Conservation (phyloP, 495 filamentous ascomycete genomes). For the Penicillium canariense region DNA sequence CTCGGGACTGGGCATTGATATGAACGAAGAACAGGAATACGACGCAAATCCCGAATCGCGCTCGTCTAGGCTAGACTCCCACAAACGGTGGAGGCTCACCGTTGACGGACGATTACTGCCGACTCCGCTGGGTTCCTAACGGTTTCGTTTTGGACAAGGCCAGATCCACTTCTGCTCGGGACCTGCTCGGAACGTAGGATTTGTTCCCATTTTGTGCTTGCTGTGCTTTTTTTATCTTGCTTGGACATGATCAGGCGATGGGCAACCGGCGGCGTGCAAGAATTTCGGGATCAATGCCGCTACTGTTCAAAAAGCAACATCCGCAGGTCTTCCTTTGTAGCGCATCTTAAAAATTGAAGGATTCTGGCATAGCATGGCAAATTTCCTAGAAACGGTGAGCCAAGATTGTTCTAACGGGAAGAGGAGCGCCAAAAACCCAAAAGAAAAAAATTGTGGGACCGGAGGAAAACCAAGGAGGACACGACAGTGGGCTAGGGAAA, state of each 20-base stretch:
- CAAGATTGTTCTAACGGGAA: background rate
- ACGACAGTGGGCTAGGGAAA: background rate
- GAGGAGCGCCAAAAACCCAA: background rate
- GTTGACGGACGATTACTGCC: background rate
- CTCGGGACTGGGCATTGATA: background rate
- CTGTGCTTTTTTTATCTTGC: background rate
- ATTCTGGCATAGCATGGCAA: background rate
- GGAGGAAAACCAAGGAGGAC: conserved; percentile 1
- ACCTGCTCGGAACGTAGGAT: conserved; percentile 9
- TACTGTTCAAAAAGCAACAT: background rate
- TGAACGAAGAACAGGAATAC: background rate
- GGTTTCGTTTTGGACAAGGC: conserved; percentile 12
- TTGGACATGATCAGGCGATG: background rate
- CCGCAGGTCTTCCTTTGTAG: too few relatives aligned
- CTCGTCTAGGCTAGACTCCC: background rate
- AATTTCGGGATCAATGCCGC: background rate
- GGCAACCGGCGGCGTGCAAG: background rate
- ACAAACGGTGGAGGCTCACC: conserved; percentile 1
- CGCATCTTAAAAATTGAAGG: background rate
- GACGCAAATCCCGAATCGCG: background rate
- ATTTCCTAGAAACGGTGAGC: background rate
- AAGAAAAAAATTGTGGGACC: conserved; percentile 7
- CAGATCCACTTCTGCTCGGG: conserved; percentile 17
- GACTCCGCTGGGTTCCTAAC: conserved; percentile 23
- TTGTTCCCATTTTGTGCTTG: background rate